phyloP scores from a whole-genome alignment of 192 early-diverging fungal species.

The Coemansia sp. region DNA sequence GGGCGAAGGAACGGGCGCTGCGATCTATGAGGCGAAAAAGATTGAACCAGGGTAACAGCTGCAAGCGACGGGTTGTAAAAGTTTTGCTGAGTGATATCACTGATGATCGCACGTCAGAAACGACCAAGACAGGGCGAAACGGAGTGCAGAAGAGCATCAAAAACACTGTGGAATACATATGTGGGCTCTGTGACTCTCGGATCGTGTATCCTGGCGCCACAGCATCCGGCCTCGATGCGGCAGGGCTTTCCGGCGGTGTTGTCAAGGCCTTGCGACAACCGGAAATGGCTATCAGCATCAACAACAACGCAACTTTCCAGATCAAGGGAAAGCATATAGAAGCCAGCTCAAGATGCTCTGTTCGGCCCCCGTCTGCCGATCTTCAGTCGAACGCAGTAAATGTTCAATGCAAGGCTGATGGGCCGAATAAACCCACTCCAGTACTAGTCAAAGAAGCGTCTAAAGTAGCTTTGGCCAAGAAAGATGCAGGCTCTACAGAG shows the following conservation, averaged over 20 bases:
- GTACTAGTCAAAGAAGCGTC: neutral
- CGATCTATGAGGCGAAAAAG: neutral
- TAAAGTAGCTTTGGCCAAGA: neutral
- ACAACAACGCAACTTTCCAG: neutral
- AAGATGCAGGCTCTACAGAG: neutral
- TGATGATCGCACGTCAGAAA: no score
- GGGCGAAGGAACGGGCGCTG: neutral
- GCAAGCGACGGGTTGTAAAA: conserved; percentile 11
- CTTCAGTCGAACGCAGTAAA: neutral
- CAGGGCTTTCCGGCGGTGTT: conserved; percentile 16
- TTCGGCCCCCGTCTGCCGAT: neutral
- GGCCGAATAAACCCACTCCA: neutral
- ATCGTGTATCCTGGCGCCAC: conserved; percentile 36
- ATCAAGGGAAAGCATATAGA: neutral
- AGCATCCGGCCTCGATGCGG: conserved; percentile 11
- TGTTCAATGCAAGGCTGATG: neutral
- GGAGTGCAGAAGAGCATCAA: conserved; percentile 9
- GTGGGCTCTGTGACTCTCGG: conserved; percentile 27
- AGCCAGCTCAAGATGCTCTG: neutral
- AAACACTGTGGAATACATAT: conserved; percentile 35
- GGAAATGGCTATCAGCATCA: neutral
- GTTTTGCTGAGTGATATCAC: conserved; percentile 16
- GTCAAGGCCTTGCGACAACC: no score
- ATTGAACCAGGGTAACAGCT: neutral
- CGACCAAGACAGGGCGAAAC: conserved; percentile 12